These are phyloP conservation scores for Solanum verrucosum DNA, from an alignment of 257 asterid genomes.

Conservation along the genomic window DNA sequence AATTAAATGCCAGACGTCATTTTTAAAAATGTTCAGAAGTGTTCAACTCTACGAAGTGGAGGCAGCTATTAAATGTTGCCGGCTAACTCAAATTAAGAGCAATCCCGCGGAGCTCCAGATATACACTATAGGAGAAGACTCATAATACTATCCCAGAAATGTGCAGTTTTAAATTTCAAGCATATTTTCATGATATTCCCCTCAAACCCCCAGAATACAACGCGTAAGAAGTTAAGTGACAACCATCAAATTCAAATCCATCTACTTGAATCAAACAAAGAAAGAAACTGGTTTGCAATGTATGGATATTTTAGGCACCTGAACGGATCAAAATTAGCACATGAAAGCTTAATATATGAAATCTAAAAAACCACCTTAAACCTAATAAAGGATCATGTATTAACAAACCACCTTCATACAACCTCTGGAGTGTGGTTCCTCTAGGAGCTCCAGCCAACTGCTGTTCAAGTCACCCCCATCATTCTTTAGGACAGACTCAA, in stretches of 20 bases:
- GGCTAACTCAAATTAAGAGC: not conserved
- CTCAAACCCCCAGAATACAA: not conserved
- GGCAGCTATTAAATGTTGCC: not conserved
- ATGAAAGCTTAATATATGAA: not conserved
- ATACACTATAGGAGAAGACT: not conserved
- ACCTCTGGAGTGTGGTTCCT: constrained; percentile 93
- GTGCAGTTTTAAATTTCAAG: not conserved
- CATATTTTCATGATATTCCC: not conserved
- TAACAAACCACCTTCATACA: constrained; percentile 41
- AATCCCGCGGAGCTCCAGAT: not conserved
- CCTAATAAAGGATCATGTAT: constrained; percentile 1
- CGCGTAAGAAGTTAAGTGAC: not conserved
- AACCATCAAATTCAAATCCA: not conserved
- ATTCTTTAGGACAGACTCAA: constrained; percentile 50
- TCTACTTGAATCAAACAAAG: not conserved
- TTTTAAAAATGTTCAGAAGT: not conserved
- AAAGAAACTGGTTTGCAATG: not conserved
- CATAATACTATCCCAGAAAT: not conserved
- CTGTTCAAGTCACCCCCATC: constrained; percentile 67
- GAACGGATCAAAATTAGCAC: constrained; percentile 1
- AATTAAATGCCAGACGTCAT: not conserved
- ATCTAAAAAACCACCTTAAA: not conserved
- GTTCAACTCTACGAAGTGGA: not conserved
- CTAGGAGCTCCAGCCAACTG: constrained; percentile 73
- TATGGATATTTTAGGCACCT: not conserved